Evolutionary conservation across 805 yeast species (phyloP).

Genomic region (Pichia insulana): DNA sequence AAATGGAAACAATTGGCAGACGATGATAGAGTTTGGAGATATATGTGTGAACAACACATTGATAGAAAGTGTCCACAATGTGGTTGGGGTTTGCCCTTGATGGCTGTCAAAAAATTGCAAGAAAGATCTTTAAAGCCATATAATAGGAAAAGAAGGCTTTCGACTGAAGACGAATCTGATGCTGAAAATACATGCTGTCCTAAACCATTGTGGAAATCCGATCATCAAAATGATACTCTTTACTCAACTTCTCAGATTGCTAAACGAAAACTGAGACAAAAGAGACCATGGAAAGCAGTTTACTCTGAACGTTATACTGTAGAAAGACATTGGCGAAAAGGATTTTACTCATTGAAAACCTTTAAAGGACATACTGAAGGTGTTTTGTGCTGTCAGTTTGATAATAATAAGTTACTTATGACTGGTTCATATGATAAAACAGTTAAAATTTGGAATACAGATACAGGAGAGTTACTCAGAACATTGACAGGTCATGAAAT

Average conservation of each 20-base stretch:
- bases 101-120: slow-evolving; percentile 67
- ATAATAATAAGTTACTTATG: slow-evolving; percentile 63
- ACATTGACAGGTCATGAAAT: slow-evolving; percentile 83
- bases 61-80: slow-evolving; percentile 96
- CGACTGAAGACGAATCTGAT: slow-evolving; percentile 16
- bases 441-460: slow-evolving; percentile 87
- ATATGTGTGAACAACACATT: slow-evolving; percentile 96
- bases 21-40: slow-evolving; percentile 96
- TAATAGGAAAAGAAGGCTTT: slow-evolving; percentile 17
- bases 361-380: slow-evolving; percentile 84
- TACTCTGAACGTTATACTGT: slow-evolving; percentile 85
- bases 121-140: slow-evolving; percentile 14
- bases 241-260: not conserved
- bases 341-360: slow-evolving; percentile 51
- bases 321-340: slow-evolving; percentile 92
- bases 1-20: slow-evolving; percentile 88
- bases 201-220: slow-evolving; percentile 19
- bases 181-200: slow-evolving; percentile 14
- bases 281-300: slow-evolving; percentile 93
- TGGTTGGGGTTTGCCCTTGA: slow-evolving; percentile 96
- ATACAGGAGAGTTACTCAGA: slow-evolving; percentile 64
- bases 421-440: slow-evolving; percentile 91
- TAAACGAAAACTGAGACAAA: slow-evolving; percentile 26
- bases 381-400: slow-evolving; percentile 79
- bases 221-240: not conserved